phyloP scores from a whole-genome alignment of 202 grass and related monocot species.

The Elaeis oleifera region DNA sequence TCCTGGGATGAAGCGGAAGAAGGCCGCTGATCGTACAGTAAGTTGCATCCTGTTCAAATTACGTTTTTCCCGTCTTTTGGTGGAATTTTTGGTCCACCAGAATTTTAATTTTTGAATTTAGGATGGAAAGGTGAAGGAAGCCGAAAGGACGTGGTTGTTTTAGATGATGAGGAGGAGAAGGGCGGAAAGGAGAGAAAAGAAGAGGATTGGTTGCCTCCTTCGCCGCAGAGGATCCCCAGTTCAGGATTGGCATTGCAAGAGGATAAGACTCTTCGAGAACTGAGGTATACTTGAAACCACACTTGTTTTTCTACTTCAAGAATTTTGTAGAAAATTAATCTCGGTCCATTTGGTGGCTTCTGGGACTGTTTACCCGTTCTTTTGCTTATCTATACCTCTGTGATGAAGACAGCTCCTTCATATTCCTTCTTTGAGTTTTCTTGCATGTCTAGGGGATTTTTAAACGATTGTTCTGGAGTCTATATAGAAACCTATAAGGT shows the following conservation, averaged over 20 bases:
- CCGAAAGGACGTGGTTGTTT: background rate
- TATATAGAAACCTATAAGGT: too few species aligned
- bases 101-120: background rate
- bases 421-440: too few species aligned
- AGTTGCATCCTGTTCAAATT: slow-evolving; percentile 18
- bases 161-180: slow-evolving; percentile 18
- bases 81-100: too few species aligned
- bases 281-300: slow-evolving; percentile 36
- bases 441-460: too few species aligned
- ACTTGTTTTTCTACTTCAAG: background rate
- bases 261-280: slow-evolving; percentile 33
- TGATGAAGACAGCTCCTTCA: too few species aligned
- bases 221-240: slow-evolving; percentile 35
- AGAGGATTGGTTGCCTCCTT: slow-evolving; percentile 73
- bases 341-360: background rate
- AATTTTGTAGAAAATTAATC: background rate
- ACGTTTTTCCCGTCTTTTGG: background rate
- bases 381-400: too few species aligned
- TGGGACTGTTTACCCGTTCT: too few species aligned
- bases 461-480: too few species aligned
- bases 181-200: slow-evolving; percentile 38
- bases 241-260: slow-evolving; percentile 12
- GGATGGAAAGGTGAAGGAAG: slow-evolving; percentile 8
- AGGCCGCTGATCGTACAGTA: slow-evolving; percentile 25
- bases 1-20: slow-evolving; percentile 49